phyloP scores from a whole-genome alignment of 2,329 filamentous ascomycete species.

The Microcyclosporella mali region DNA sequence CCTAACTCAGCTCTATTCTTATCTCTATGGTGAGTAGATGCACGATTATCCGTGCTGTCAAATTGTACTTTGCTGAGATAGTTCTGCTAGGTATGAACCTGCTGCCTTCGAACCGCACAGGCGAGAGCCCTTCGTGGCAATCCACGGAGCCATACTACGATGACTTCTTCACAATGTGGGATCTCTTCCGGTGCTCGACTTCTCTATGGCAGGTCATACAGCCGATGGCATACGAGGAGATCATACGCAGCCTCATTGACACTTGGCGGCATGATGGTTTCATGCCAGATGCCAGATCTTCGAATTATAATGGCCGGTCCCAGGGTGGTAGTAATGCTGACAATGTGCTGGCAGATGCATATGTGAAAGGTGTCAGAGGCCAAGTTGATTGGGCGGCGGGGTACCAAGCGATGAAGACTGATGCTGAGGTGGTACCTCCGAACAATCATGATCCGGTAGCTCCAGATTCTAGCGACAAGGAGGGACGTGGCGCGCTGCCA shows the following conservation, averaged over 20 bases:
- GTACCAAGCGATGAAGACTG: conserved; percentile 64
- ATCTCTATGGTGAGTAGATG: conserved; percentile 45
- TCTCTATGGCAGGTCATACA: conserved; percentile 59
- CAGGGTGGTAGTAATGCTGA: conserved; percentile 41
- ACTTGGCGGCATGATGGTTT: conserved; percentile 61
- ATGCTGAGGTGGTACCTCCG: conserved; percentile 64
- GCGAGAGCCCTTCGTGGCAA: conserved; percentile 61
- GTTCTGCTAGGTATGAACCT: conserved; percentile 52
- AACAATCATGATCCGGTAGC: conserved; percentile 52
- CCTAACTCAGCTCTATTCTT: conserved; percentile 47
- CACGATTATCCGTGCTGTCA: conserved; percentile 30
- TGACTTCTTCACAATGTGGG: conserved; percentile 66
- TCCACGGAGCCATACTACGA: conserved; percentile 63
- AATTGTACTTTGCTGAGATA: conserved; percentile 35
- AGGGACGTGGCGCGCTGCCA: conserved; percentile 62
- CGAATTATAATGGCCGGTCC: conserved; percentile 64
- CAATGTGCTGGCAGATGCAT: conserved; percentile 61
- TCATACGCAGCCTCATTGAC: conserved; percentile 61
- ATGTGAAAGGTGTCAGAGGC: conserved; percentile 53
- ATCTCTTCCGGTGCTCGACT: conserved; percentile 57
- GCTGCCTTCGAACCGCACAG: conserved; percentile 62
- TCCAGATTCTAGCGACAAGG: conserved; percentile 58
- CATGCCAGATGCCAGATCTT: conserved; percentile 65
- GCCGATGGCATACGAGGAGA: conserved; percentile 56
- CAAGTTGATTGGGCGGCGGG: conserved; percentile 60